Evolutionary conservation across 208 protist genomes (phyloP).

Genomic region (Leishmania turanica): DNA sequence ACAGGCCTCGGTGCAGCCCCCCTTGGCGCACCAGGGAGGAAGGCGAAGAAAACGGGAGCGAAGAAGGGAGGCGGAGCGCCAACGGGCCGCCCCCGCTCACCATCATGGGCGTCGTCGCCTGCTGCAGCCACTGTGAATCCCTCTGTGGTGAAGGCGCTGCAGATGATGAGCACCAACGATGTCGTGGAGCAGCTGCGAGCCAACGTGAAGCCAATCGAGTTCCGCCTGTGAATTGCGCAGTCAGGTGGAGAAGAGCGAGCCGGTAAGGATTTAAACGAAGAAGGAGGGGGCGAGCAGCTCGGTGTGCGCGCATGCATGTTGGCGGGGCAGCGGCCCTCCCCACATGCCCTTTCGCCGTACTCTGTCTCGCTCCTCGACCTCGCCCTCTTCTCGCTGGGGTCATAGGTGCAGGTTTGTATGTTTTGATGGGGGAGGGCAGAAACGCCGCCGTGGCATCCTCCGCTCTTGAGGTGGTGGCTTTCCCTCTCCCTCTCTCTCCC

Average conservation of each 20-base stretch:
- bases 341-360: conserved; percentile 65
- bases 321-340: background rate
- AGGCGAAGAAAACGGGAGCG: background rate
- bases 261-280: background rate
- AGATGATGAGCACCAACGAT: conserved; percentile 33
- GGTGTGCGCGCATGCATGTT: background rate
- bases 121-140: conserved; percentile 6
- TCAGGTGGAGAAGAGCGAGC: background rate
- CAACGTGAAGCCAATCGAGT: conserved; percentile 46
- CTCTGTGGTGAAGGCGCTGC: conserved; percentile 33
- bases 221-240: conserved; percentile 2
- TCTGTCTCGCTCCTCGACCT: conserved; percentile 69
- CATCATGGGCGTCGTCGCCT: background rate
- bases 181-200: conserved; percentile 72
- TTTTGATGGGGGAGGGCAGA: too few relatives aligned
- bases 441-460: too few relatives aligned
- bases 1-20: conserved; percentile 2
- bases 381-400: conserved; percentile 11
- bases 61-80: conserved; percentile 8
- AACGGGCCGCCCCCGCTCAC: background rate
- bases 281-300: background rate
- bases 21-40: background rate
- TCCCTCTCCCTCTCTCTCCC: too few relatives aligned
- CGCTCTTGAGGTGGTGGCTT: too few relatives aligned
- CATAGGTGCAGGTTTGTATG: too few relatives aligned